Evolutionary conservation across 2,329 filamentous ascomycete genomes (phyloP), one percentile per base, ranked within the genome.

Genomic region (Teratosphaeria viscida): DNA sequence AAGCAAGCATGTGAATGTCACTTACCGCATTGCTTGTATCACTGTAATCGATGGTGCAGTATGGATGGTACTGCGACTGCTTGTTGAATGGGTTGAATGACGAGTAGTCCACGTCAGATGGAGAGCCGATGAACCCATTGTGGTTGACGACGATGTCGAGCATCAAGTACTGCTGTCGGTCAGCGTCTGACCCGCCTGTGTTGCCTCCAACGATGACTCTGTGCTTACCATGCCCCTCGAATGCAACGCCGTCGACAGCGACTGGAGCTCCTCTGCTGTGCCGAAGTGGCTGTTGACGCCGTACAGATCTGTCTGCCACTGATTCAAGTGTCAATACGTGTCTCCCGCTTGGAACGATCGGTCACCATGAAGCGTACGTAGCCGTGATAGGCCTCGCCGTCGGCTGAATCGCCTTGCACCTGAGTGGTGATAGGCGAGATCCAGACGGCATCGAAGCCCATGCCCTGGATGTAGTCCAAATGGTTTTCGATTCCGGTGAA

Each of bases 381-480:
- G 7, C 81, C 81, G 61, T 83, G 81, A 66, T 82, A 84, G 2
- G 78, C 75, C 1, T 71, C 68, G n/a, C 72, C 71, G 55, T 70
- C 72, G 32, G 67, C 64, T 57, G 70, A 73, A 66, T 73, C 62
- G 61, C 65, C 60, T 7, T 76, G 70, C 23, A 79, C 67, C 56
- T 79, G 75, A 52, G 72, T 66, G 1, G 82, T 78, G n/a, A 85
- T 75, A 0, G 82, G 82, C 1, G 81, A 83, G 62, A 85, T 83
- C 79, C 76, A 78, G 47, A 55, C 23, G 5, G 57, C 73, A 75
- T 56, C 55, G 56, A 56, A 56, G 32, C 56, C 56, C 81, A 67
- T 65, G 54, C 78, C 78, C 66, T 82, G 76, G 68, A 86, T 85
- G 68, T 86, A 86, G 70, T 85, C 83, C 49, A 86, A 77, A 62